Evolutionary conservation across 2,329 filamentous ascomycete species (phyloP).

Genomic region (Aspergillus proliferans): DNA sequence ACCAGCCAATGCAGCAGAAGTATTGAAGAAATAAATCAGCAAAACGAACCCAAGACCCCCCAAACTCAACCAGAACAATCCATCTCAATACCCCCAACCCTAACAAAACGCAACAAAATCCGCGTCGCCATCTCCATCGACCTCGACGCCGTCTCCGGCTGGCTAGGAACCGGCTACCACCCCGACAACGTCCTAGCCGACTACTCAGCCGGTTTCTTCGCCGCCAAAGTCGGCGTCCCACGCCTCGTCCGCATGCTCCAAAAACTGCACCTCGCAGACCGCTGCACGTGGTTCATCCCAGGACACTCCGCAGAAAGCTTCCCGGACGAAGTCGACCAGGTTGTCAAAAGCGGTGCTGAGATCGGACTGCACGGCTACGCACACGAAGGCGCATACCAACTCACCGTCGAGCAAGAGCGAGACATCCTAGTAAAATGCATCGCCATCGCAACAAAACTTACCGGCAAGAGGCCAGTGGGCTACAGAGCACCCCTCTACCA

Average conservation of each 20-base stretch:
- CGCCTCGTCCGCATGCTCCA: conserved; percentile 51
- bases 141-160: conserved; percentile 56
- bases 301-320: conserved; percentile 56
- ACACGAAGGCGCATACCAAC: conserved; percentile 64
- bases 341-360: conserved; percentile 49
- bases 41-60: background rate
- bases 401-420: conserved; percentile 66
- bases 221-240: conserved; percentile 51
- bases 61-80: background rate
- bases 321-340: conserved; percentile 44
- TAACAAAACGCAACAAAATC: conserved; percentile 16
- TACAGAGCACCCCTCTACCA: conserved; percentile 36
- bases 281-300: conserved; percentile 56
- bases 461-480: conserved; percentile 58
- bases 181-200: conserved; percentile 51
- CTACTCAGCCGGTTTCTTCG: conserved; percentile 52
- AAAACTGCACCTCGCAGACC: conserved; percentile 46
- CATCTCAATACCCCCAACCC: conserved; percentile 8
- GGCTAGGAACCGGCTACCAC: conserved; percentile 50
- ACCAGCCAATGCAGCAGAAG: conserved; percentile 49
- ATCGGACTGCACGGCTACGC: conserved; percentile 56
- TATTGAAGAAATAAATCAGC: conserved; percentile 42
- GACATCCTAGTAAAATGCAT: conserved; percentile 71
- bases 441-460: conserved; percentile 63
- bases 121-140: conserved; percentile 39